These are phyloP conservation scores for Skeletonema menzelii DNA, from an alignment of 108 stramenopile species.

Conservation along the genomic window DNA sequence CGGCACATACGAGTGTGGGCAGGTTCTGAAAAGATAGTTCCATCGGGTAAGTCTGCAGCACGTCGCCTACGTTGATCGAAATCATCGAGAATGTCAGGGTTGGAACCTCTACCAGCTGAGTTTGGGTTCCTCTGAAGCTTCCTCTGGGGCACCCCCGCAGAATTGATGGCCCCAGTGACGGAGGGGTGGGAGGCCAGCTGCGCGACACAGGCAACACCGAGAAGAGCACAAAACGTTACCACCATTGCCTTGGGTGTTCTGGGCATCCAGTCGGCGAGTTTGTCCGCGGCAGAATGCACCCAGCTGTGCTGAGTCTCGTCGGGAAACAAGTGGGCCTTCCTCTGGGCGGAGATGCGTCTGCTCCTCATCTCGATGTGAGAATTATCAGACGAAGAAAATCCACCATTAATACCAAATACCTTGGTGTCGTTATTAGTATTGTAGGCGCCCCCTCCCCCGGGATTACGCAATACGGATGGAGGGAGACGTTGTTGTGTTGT, in stretches of 20 bases:
- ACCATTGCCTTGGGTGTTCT: background rate
- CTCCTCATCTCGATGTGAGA: constrained; percentile 1
- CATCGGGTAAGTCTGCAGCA: constrained; percentile 29
- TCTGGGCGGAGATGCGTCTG: background rate
- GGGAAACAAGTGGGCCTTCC: background rate
- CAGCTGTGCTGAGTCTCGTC: background rate
- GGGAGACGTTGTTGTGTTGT: background rate
- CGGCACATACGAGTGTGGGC: constrained; percentile 40
- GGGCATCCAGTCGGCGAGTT: background rate
- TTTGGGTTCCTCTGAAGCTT: background rate
- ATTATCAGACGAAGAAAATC: background rate
- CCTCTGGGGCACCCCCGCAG: background rate
- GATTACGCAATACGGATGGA: constrained; percentile 7
- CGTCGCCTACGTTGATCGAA: constrained; percentile 30
- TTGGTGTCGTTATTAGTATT: background rate
- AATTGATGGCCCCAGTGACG: background rate
- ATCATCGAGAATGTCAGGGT: constrained; percentile 10
- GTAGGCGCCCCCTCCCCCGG: background rate
- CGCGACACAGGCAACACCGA: background rate
- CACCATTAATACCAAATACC: background rate
- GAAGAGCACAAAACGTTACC: background rate
- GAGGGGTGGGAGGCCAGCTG: background rate
- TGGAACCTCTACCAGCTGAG: background rate
- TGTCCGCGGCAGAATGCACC: background rate
- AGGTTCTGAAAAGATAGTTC: constrained; percentile 26